Percentiles rank a stretch among this genome's conserved stretches.
Evolutionary conservation across 2,329 filamentous ascomycete species (phyloP).

Genomic region (Pseudopithomyces maydicus): DNA sequence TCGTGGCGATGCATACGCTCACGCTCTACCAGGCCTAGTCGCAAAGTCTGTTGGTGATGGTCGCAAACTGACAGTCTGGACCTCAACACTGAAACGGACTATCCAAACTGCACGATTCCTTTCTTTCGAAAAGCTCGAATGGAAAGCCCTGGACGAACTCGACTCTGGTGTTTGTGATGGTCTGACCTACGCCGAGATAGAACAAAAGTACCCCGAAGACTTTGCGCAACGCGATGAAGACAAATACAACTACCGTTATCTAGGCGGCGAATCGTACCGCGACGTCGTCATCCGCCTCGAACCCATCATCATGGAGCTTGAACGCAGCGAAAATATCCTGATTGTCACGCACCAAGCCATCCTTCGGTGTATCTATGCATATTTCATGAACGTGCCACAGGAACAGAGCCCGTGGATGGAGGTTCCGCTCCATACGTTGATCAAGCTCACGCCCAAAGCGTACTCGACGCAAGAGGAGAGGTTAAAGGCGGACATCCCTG

Average conservation of each 20-base stretch:
- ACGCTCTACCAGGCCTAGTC: constrained; percentile 82
- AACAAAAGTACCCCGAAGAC: constrained; percentile 88
- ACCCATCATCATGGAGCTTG: constrained; percentile 99
- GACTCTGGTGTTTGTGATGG: constrained; percentile 97
- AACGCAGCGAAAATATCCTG: constrained; percentile 93
- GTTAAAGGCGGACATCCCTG: constrained; percentile 88
- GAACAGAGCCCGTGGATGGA: constrained; percentile 97
- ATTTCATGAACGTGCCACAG: constrained; percentile 97
- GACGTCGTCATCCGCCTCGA: constrained; percentile 97
- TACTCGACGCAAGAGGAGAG: constrained; percentile 92
- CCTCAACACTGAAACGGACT: constrained; percentile 78
- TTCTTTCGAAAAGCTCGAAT: constrained; percentile 92
- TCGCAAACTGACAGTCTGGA: constrained; percentile 73
- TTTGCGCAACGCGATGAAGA: constrained; percentile 95
- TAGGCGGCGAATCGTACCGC: constrained; percentile 92
- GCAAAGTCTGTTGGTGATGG: constrained; percentile 82
- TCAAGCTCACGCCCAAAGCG: constrained; percentile 92
- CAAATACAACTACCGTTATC: constrained; percentile 99
- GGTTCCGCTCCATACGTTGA: constrained; percentile 92
- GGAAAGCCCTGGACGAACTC: constrained; percentile 97
- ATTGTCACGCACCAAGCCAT: constrained; percentile 99
- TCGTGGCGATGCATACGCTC: constrained; percentile 85
- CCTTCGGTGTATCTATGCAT: constrained; percentile 94
- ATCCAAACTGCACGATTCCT: constrained; percentile 90
- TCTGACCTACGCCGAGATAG: constrained; percentile 94